Percentiles rank a stretch among this genome's conserved stretches.
phyloP scores from a whole-genome alignment of 78 protist species.

The Monosiga brevicollis region DNA sequence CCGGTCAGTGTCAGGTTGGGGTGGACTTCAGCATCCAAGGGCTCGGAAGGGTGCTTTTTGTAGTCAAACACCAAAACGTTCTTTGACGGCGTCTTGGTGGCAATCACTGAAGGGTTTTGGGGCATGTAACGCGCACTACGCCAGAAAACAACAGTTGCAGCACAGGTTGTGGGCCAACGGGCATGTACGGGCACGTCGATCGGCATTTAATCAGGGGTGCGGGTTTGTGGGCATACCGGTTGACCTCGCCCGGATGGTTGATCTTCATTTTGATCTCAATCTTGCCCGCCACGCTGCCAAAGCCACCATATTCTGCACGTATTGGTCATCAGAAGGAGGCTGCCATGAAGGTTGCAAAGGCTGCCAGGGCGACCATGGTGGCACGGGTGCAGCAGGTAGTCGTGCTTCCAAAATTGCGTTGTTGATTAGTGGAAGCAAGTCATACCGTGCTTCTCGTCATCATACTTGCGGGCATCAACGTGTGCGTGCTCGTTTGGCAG shows the following conservation, averaged over 20 bases:
- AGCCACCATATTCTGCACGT: slow-evolving; percentile 49
- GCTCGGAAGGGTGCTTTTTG: slow-evolving; percentile 70
- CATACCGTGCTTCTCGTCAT: slow-evolving; percentile 51
- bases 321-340: not conserved
- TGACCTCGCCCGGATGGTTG: slow-evolving; percentile 85
- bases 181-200: too few species aligned
- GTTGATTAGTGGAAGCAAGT: not conserved
- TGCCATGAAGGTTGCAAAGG: not conserved
- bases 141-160: too few species aligned
- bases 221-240: too few species aligned
- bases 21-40: slow-evolving; percentile 21
- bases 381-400: not conserved
- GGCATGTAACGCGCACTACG: slow-evolving; percentile 84
- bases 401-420: not conserved
- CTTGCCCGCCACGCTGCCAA: slow-evolving; percentile 32
- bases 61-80: slow-evolving; percentile 78
- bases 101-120: slow-evolving; percentile 75
- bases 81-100: slow-evolving; percentile 83
- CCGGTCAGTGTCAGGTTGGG: slow-evolving; percentile 69
- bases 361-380: not conserved
- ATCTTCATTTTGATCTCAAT: slow-evolving; percentile 58
- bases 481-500: slow-evolving; percentile 69
- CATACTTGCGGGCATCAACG: slow-evolving; percentile 57
- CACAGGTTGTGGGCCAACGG: too few species aligned
- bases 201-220: too few species aligned